Conservation (phyloP, 257 asterid species). For the Scutellaria barbata region DNA sequence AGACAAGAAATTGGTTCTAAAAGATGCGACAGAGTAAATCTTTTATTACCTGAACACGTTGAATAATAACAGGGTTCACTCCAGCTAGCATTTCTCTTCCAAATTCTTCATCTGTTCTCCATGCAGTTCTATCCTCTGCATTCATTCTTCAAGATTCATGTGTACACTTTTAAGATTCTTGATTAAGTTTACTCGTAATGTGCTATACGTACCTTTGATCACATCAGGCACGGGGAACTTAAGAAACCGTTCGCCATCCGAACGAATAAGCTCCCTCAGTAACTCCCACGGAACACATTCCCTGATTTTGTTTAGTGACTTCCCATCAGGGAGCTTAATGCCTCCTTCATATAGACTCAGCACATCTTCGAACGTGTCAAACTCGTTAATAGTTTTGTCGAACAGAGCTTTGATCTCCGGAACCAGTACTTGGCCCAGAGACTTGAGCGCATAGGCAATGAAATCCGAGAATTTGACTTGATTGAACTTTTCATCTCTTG, state of each 20-base stretch:
- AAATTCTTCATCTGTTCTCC: constrained; percentile 97
- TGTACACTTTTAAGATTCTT: too few relatives aligned
- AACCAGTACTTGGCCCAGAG: constrained; percentile 69
- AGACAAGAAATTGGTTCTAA: background rate
- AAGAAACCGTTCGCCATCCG: constrained; percentile 62
- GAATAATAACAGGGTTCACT: constrained; percentile 81
- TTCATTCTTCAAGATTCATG: background rate
- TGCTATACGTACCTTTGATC: constrained; percentile 55
- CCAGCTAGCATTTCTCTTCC: constrained; percentile 97
- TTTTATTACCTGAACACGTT: constrained; percentile 59
- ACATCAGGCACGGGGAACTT: constrained; percentile 87
- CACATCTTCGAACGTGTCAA: constrained; percentile 77
- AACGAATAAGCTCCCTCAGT: constrained; percentile 63
- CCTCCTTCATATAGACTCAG: constrained; percentile 68
- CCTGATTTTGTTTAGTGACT: constrained; percentile 43
- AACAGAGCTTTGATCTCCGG: constrained; percentile 68
- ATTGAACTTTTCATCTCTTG: constrained; percentile 77
- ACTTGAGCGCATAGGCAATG: constrained; percentile 74
- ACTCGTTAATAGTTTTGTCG: constrained; percentile 85
- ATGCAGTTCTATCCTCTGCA: constrained; percentile 79
- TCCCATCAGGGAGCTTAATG: constrained; percentile 56
- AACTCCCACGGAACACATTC: constrained; percentile 72
- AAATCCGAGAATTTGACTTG: constrained; percentile 84
- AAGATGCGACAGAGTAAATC: background rate
- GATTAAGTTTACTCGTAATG: too few relatives aligned